Percentiles rank a stretch among this genome's conserved stretches.
Conservation (phyloP, 2,329 filamentous ascomycete genomes). For the Scytalidium lignicola region DNA sequence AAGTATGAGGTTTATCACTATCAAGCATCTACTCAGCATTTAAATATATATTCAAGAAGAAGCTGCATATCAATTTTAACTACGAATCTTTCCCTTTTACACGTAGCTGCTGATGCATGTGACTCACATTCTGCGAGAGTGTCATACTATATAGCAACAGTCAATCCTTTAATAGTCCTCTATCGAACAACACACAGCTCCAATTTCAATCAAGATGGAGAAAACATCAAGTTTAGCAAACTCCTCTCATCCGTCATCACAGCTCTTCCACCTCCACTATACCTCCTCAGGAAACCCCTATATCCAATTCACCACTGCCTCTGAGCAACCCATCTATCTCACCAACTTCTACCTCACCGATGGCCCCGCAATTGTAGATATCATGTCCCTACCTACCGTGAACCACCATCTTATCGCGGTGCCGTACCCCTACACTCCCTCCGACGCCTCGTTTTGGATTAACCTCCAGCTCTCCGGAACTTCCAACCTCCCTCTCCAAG, state of each 20-base stretch:
- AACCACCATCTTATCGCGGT: slow-evolving; percentile 5
- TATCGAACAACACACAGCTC: no score
- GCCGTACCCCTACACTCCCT: slow-evolving; percentile 7
- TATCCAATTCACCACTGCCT: slow-evolving; percentile 6
- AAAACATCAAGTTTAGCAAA: neutral
- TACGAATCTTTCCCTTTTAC: neutral
- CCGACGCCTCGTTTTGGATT: slow-evolving; percentile 10
- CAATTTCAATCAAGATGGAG: neutral
- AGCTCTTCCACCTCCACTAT: neutral
- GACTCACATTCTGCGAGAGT: neutral
- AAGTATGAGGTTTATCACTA: neutral
- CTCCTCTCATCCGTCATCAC: no score
- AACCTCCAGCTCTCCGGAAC: neutral
- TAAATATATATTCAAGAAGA: no score
- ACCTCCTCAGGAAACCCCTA: slow-evolving; percentile 6
- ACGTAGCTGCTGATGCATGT: neutral
- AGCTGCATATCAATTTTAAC: neutral
- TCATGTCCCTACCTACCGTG: slow-evolving; percentile 1
- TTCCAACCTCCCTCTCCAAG: slow-evolving; percentile 1
- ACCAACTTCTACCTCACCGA: slow-evolving; percentile 8
- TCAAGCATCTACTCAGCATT: neutral
- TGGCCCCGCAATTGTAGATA: neutral
- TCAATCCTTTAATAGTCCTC: neutral
- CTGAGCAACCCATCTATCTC: slow-evolving; percentile 10
- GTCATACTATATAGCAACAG: neutral